Conservation (phyloP, 2,329 filamentous ascomycete species). For the Karstenula rhodostoma region DNA sequence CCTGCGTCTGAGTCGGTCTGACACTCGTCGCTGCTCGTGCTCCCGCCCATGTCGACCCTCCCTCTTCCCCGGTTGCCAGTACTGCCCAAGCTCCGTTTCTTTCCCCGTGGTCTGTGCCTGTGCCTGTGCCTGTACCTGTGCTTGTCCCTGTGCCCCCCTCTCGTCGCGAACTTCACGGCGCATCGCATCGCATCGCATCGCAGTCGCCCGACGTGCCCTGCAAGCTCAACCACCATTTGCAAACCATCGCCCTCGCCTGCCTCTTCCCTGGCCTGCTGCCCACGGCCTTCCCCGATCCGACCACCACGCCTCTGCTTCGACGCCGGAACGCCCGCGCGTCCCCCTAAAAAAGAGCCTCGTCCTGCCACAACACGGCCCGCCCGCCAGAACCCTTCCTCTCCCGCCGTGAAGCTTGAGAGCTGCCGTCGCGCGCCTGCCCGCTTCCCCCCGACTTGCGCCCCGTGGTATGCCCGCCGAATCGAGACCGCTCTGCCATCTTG, state of each 20-base stretch:
- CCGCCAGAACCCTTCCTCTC: constrained; percentile 10
- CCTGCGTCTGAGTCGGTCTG: not conserved
- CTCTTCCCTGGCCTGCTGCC: not conserved
- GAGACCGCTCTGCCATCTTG: constrained; percentile 7
- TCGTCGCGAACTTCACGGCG: not conserved
- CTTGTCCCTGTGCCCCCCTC: constrained; percentile 11
- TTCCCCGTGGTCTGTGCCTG: constrained; percentile 7
- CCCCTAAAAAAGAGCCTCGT: constrained; percentile 10
- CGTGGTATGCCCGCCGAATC: constrained; percentile 23
- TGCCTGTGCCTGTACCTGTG: constrained; percentile 14
- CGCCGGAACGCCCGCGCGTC: constrained; percentile 14
- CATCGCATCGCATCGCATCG: not conserved
- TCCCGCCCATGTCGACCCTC: constrained; percentile 9
- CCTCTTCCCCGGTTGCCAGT: constrained; percentile 16
- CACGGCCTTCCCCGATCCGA: not conserved
- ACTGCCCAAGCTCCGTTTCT: constrained; percentile 5
- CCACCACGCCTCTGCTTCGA: constrained; percentile 8
- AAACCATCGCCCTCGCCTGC: constrained; percentile 6
- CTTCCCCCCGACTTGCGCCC: constrained; percentile 10
- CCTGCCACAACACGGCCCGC: constrained; percentile 9
- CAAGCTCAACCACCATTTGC: constrained; percentile 7
- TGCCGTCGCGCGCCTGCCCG: constrained; percentile 16
- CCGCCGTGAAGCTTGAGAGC: constrained; percentile 4
- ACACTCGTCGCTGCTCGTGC: not conserved
- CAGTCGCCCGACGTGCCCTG: not conserved